Evolutionary conservation across 2,329 filamentous ascomycete genomes (phyloP), one percentile per base, ranked within the genome.

Genomic region (Venturia effusa): DNA sequence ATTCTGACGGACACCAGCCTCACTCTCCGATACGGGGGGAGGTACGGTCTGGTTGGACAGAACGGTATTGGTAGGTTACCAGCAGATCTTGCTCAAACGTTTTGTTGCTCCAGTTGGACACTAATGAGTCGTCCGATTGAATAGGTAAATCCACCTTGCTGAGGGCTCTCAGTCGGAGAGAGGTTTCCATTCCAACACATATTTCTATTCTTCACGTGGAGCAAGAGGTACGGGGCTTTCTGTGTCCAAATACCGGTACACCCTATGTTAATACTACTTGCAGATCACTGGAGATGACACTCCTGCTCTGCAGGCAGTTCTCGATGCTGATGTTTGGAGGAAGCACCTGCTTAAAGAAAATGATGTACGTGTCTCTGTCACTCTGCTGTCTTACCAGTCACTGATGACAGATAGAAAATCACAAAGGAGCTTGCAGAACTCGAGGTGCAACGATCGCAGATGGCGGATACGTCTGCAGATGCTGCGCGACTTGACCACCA

Each of bases 171-270:
- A 95, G 92, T 71, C 87, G 91, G 71, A 86, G 94, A 88, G 94
- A 99, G 74, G 84, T 99, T 66, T 84, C 92, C 4, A 94, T 99
- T 77, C 94, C 94, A 13, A 95, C 90, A 1, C 93, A 99, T 70
- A 99, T 99, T 68, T 97, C 94, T 13, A 99, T 99, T 83, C 84
- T 99, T 22, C 94, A 99, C 80, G 94, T 99, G 61, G 94, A 97
- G 75, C 94, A 99, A 82, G 94, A 99, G 81, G 89, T 91, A 77
- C 71, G 78, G 37, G 71, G n/a, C 32, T 10, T 22, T 7, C 39
- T 15, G 19, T 8, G 57, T 61, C n/a, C 5, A 3, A 1, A 43
- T 43, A 37, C 43, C 39, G 59, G 22, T 17, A 11, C 40, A 57
- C 30, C 15, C 34, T 34, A 34, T 34, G 11, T 17, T 57, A 4